Base-by-base conservation (phyloP, 2,329 filamentous ascomycete genomes). In the Alternaria hordeiaustralica region DNA sequence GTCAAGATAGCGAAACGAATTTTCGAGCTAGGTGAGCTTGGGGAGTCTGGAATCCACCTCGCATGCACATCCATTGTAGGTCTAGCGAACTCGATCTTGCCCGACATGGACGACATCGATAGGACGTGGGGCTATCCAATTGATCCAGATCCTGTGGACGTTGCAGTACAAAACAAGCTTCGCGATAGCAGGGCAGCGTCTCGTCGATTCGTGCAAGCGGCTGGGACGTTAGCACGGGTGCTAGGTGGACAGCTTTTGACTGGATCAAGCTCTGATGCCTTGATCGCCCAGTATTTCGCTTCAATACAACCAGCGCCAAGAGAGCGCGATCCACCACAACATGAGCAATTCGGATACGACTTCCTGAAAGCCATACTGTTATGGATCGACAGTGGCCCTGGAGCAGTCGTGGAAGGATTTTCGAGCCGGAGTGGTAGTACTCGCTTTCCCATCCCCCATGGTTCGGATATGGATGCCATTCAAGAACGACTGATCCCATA, bases 351-450 rank as follows among this genome's bases (percentile, higher is more conserved):
- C 71, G 83, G 83, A n/a, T 89, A 89, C 68, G 88, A 90, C 67
- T 90, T 90, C 68, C 69, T 90, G 25, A 89, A 87, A 72, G 87
- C 88, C 1, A 88, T 90, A 46, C 71, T 89, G 3, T 80, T 90
- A 1, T 90, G 88, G 87, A 78, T 90, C 3, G 86, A 88, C 58
- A 87, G 87, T 33, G 88, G 88, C 10, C 79, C 86, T 13, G 80
- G 83, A 9, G 83, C 82, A 26, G 75, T 90, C 10, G 74, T 89
- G 3, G 81, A 85, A 61, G 87, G 86, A 0, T 90, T 90, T 74
- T 86, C 85, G 44, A 80, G 82, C 55, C 78, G 81, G 25, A 75
- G 79, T 28, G 80, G 82, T 28, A 78, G 76, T 60, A 67, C 76
- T 46, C 83, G 86, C 23, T 85, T 84, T 61, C 88, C 88, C 3